A percentile compares a stretch with the other conserved stretches of the same genome.
Evolutionary conservation across 169 alveolate genomes (phyloP).

Genomic region (Plasmodium fragile): DNA sequence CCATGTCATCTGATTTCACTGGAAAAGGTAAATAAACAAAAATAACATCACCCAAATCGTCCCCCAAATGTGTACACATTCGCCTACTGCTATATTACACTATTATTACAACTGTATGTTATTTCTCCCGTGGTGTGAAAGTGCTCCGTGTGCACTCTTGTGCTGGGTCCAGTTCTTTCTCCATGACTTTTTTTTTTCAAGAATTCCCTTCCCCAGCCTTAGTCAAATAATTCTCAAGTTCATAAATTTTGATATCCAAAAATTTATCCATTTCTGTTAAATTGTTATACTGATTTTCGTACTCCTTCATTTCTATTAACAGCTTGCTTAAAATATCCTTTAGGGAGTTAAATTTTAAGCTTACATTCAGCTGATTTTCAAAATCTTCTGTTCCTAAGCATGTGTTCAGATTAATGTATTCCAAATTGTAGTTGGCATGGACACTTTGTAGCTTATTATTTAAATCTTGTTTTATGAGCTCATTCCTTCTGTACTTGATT

Average conservation of each 20-base stretch:
- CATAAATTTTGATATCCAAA: slow-evolving; percentile 53
- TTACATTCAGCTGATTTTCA: slow-evolving; percentile 63
- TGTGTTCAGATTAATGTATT: slow-evolving; percentile 62
- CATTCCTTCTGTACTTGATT: slow-evolving; percentile 67
- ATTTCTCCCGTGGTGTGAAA: not conserved
- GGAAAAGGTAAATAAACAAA: not conserved
- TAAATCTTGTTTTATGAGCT: slow-evolving; percentile 70
- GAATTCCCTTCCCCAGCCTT: slow-evolving; percentile 3
- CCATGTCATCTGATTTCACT: not conserved
- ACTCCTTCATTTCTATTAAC: slow-evolving; percentile 65
- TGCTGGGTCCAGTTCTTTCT: not conserved
- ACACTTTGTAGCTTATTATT: slow-evolving; percentile 68
- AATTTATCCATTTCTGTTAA: slow-evolving; percentile 66
- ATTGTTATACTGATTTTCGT: slow-evolving; percentile 54
- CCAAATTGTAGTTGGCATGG: slow-evolving; percentile 53
- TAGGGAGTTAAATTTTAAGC: slow-evolving; percentile 66
- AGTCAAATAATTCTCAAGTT: slow-evolving; percentile 46
- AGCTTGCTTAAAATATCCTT: slow-evolving; percentile 65
- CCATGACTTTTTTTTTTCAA: not conserved
- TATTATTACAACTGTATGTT: not conserved
- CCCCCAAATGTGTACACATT: not conserved
- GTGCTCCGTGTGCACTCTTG: not conserved
- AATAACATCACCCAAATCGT: not conserved
- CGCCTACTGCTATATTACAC: not conserved
- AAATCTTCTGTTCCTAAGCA: slow-evolving; percentile 74